phyloP scores from a whole-genome alignment of 177 flowering plant genomes.

The Tripterygium wilfordii region DNA sequence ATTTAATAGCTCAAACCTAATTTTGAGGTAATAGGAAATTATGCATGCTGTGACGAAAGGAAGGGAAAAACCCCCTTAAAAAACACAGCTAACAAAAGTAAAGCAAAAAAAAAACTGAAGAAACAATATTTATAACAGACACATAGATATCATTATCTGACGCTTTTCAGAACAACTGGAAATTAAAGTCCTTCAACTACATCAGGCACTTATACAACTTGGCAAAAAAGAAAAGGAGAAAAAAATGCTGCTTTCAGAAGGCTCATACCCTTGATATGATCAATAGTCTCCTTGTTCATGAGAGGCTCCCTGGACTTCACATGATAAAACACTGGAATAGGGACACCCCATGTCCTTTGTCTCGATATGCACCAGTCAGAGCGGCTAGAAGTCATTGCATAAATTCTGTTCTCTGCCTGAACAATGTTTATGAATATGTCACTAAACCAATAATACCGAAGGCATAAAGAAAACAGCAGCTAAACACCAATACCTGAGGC shows the following conservation, averaged over 20 bases:
- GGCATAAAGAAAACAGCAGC: not conserved
- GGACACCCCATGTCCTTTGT: constrained; percentile 99
- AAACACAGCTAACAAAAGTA: not conserved
- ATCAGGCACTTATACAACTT: no score
- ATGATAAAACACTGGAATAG: constrained; percentile 96
- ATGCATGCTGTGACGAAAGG: no score
- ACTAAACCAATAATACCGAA: no score
- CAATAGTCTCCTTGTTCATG: constrained; percentile 82
- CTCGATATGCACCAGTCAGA: constrained; percentile 99
- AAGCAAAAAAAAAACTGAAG: not conserved
- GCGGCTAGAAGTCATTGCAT: constrained; percentile 88
- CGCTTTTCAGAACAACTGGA: no score
- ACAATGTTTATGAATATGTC: not conserved
- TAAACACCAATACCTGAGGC: constrained; percentile 50
- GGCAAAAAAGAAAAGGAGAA: not conserved
- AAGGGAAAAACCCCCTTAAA: not conserved
- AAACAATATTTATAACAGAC: no score
- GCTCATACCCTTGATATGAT: constrained; percentile 80
- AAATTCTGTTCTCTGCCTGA: constrained; percentile 87
- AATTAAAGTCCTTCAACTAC: no score
- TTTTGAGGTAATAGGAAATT: no score
- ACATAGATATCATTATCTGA: no score
- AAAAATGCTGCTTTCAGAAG: not conserved
- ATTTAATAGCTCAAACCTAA: not conserved
- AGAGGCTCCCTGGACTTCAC: constrained; percentile 75